Conservation (phyloP, 2,329 filamentous ascomycete species). For the Ophiostoma piceae region DNA sequence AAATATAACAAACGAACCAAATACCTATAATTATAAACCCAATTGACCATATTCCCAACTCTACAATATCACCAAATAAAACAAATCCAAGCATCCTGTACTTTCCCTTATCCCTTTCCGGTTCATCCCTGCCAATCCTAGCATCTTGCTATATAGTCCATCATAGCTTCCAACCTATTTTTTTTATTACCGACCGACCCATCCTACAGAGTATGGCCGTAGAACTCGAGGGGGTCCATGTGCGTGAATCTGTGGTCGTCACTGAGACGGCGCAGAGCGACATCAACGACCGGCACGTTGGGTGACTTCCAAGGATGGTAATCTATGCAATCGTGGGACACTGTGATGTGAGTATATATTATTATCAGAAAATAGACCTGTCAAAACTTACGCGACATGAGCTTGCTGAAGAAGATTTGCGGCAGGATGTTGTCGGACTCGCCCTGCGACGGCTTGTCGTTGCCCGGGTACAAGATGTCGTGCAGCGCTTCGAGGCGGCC, state of each 20-base stretch:
- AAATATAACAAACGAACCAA: background rate
- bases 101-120: background rate
- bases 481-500: background rate
- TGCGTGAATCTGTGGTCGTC: background rate
- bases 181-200: background rate
- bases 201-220: background rate
- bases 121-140: background rate
- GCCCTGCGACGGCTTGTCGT: slow-evolving; percentile 4
- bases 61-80: background rate
- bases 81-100: too few relatives aligned
- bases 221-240: slow-evolving; percentile 4
- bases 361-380: background rate
- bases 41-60: background rate
- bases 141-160: background rate
- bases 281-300: background rate
- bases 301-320: background rate
- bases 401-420: background rate
- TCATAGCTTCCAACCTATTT: background rate
- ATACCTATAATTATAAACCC: background rate
- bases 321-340: background rate
- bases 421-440: background rate
- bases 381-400: background rate
- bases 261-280: background rate
- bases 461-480: background rate
- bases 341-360: background rate